phyloP scores from a whole-genome alignment of 2,329 filamentous ascomycete species.

The Aspergillus costaricaensis region DNA sequence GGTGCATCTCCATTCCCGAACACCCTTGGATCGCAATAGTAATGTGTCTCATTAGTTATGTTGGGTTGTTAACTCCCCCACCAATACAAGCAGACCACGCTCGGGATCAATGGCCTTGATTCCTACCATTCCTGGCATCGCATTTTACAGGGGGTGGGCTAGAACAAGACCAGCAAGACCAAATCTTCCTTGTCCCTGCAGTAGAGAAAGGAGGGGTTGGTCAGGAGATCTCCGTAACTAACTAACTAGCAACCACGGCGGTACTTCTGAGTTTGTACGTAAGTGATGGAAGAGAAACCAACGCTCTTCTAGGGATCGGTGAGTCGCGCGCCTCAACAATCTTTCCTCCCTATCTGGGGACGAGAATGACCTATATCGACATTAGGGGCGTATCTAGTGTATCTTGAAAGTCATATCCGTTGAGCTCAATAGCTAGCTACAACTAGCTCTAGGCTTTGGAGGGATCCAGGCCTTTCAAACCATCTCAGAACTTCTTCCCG shows the following conservation, averaged over 20 bases:
- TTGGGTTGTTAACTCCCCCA: background rate
- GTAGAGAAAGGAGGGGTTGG: constrained; percentile 12
- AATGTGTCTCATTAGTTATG: background rate
- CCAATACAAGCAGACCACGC: background rate
- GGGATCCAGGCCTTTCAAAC: background rate
- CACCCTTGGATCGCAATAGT: background rate
- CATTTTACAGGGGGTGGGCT: background rate
- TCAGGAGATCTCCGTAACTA: constrained; percentile 11
- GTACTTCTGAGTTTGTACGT: constrained; percentile 1
- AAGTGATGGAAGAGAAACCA: background rate
- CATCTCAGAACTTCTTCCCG: background rate
- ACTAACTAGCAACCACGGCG: background rate
- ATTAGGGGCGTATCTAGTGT: background rate
- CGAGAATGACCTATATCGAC: background rate
- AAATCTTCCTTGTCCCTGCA: constrained; percentile 3
- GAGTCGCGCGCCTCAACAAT: background rate
- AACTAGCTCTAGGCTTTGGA: background rate
- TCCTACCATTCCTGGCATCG: constrained; percentile 1
- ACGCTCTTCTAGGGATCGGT: background rate
- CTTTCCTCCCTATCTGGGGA: background rate
- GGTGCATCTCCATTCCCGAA: background rate
- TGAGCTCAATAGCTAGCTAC: background rate
- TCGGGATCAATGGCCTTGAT: background rate
- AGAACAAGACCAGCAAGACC: background rate
- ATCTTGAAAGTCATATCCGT: background rate